These are phyloP conservation scores for Sporothrix schenckii DNA, from an alignment of 2,329 filamentous ascomycete species.

Conservation along the genomic window DNA sequence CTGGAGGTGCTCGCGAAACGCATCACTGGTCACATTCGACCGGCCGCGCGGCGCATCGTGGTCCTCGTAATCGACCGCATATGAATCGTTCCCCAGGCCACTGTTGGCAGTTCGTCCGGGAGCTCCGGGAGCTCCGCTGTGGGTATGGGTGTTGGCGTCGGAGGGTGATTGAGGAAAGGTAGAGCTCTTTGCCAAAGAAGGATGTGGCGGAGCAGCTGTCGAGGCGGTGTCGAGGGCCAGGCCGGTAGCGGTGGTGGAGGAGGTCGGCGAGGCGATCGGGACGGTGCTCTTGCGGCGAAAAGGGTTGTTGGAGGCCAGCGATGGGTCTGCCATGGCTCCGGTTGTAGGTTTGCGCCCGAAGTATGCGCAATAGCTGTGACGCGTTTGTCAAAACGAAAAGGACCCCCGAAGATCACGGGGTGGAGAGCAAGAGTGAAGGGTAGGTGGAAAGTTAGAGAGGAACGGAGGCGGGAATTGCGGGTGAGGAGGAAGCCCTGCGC, in stretches of 20 bases:
- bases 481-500: neutral
- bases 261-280: neutral
- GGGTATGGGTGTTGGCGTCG: neutral
- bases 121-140: constrained; percentile 11
- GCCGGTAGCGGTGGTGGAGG: constrained; percentile 1
- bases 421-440: neutral
- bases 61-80: constrained; percentile 16
- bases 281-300: constrained; percentile 52
- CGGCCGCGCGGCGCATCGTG: constrained; percentile 27
- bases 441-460: neutral
- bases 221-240: constrained; percentile 34
- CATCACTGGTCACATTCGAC: constrained; percentile 40
- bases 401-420: constrained; percentile 4
- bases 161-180: constrained; percentile 6
- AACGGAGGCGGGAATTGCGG: neutral
- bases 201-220: constrained; percentile 35
- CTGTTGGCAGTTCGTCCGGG: constrained; percentile 28
- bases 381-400: neutral
- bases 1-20: constrained; percentile 42
- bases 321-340: constrained; percentile 44
- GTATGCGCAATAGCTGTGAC: neutral
- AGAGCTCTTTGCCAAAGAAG: constrained; percentile 24
- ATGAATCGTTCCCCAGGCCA: constrained; percentile 21
- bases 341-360: constrained; percentile 6
- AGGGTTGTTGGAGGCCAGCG: constrained; percentile 54